Evolutionary conservation across 2,329 filamentous ascomycete genomes (phyloP).

Genomic region (Diplodia intermedia): DNA sequence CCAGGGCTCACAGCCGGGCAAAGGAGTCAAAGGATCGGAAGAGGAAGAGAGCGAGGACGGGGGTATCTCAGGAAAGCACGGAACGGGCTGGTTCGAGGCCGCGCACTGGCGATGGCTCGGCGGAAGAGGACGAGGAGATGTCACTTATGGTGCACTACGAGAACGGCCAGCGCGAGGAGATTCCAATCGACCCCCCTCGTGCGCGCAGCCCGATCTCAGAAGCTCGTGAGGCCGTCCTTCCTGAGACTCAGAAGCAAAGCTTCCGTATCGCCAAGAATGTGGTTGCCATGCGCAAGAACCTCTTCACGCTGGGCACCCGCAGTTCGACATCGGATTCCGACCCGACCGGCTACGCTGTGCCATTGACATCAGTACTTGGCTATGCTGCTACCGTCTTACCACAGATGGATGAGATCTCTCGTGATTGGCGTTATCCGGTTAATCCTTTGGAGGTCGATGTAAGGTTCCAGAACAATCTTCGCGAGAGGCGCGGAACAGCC

Average conservation of each 20-base stretch:
- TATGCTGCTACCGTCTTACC: slow-evolving; percentile 55
- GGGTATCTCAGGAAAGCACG: slow-evolving; percentile 50
- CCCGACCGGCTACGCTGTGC: slow-evolving; percentile 51
- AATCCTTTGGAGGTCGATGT: slow-evolving; percentile 62
- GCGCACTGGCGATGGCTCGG: slow-evolving; percentile 52
- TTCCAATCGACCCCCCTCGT: slow-evolving; percentile 53
- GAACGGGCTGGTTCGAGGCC: slow-evolving; percentile 57
- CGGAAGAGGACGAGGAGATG: slow-evolving; percentile 51
- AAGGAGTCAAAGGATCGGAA: slow-evolving; percentile 55
- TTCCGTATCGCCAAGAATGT: slow-evolving; percentile 63
- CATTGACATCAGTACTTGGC: slow-evolving; percentile 50
- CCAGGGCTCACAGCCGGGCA: slow-evolving; percentile 30
- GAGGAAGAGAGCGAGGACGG: slow-evolving; percentile 62
- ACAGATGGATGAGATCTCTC: slow-evolving; percentile 63
- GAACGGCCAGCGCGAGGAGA: slow-evolving; percentile 66
- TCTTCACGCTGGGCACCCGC: slow-evolving; percentile 58
- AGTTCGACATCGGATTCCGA: slow-evolving; percentile 38
- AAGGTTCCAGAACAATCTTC: slow-evolving; percentile 61
- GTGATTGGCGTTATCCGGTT: slow-evolving; percentile 66
- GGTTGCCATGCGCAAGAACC: slow-evolving; percentile 60
- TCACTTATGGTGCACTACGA: slow-evolving; percentile 64
- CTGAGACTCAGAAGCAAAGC: slow-evolving; percentile 60
- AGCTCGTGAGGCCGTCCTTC: slow-evolving; percentile 56
- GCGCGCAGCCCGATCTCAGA: slow-evolving; percentile 44
- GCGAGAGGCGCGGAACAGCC: slow-evolving; percentile 61